Base-by-base conservation (phyloP, 257 asterid genomes). In the Solanum pennellii region DNA sequence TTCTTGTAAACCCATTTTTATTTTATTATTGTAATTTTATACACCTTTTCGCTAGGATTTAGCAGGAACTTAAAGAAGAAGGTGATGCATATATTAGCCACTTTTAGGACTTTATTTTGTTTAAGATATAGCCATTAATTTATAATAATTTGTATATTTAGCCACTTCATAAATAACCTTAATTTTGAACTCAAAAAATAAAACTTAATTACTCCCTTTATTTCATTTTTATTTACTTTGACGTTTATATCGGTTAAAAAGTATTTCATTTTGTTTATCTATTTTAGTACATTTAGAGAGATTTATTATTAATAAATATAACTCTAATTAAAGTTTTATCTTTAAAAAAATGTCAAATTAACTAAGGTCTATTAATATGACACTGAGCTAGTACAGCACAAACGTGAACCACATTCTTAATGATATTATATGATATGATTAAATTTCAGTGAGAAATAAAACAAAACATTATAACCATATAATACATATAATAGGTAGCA, bases 1-100 rank as follows among this genome's bases (percentile, higher is more conserved):
- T 37, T 1, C 0, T 1, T 1, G 7, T 37, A 1, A 37, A 37
- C 0, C 1, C 39, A 37, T 37, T 1, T 37, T 37, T 37, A 37
- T 37, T 37, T 37, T 37, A 37, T 37, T 37, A 5, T 37, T 37
- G 7, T 37, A 5, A 37, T 37, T 37, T 37, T 37, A 37, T 37
- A 7, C 7, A 37, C 39, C 39, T 35, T 35, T 35, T 35, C 1
- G 39, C 37, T 68, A 27, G 74, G 74, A 11, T 68, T 68, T 68
- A 68, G 39, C 37, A 68, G 8, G 33, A 62, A 62, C 33, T 23
- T 62, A 62, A 62, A 15, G 31, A 62, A 27, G 74, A 68, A 68
- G 39, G 39, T 6, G 21, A 68, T 27, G 74, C 39, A 66, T 27
- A 5, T 12, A 68, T 29, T 60, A 68, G 39, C 74, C 37, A 25